Base-by-base conservation (phyloP, 371 early-diverging fungal genomes). In the Saksenaea oblongispora region DNA sequence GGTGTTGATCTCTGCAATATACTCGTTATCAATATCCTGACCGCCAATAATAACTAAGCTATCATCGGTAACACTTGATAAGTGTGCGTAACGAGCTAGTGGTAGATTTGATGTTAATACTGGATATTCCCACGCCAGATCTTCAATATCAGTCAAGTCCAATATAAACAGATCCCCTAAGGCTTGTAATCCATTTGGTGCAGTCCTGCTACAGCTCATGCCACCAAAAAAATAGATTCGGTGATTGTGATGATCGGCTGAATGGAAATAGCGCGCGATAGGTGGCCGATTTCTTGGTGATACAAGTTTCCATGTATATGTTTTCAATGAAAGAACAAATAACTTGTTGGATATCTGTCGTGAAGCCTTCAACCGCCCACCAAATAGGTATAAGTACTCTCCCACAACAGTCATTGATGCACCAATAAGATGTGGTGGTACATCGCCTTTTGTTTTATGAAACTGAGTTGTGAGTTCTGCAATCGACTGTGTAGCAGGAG, bases 401-500 rank as follows among this genome's bases (percentile, higher is more conserved):
- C 76, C 75, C 34, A 87, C 70, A 9, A 89, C 73, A 7, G 89
- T 87, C 0, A 79, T 70, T 0, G 91, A 79, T 34, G 87, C 82
- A 18, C 91, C 91, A 31, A 90, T 86, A 22, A 90, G 71, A 11
- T 86, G 80, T 2, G 91, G 91, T n/a, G 91, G 91, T 2, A 76
- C 66, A 39, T 75, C 70, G 0, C 80, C 80, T 58, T 58, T 76
- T 44, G 78, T 79, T 56, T 74, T 71, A 58, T 73, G 62, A 57
- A 71, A 63, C 35, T 69, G 65, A 9, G 78, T 77, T 8, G 72
- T 75, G 39, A 77, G 76, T 35, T 75, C 76, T 26, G 78, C 72
- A 24, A 77, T 72, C 13, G 75, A 82, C 44, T 78, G 70, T 22
- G 73, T 42, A 36, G 61, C 35, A 22, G 61, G 55, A 22, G 53